These are phyloP conservation scores for Dactylellina sp. DNA, from an alignment of 2,329 filamentous ascomycete species.

Conservation along the genomic window DNA sequence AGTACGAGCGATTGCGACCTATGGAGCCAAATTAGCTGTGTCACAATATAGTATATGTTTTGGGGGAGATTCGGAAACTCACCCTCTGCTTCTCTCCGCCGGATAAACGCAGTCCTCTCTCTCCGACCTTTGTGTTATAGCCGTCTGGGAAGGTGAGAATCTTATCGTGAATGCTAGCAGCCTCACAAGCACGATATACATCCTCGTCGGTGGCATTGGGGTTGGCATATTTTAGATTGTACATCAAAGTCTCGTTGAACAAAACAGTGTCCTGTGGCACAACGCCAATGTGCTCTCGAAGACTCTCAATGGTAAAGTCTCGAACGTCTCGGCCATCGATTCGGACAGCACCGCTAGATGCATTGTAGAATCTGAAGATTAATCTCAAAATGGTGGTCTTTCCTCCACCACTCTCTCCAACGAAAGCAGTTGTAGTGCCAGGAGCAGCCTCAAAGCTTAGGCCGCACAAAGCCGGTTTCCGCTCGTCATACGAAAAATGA, in stretches of 20 bases:
- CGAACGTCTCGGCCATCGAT: conserved; percentile 87
- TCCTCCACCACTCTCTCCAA: conserved; percentile 94
- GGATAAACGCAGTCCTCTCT: conserved; percentile 85
- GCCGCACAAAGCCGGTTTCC: conserved; percentile 84
- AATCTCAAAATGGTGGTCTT: conserved; percentile 97
- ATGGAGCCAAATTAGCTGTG: conserved; percentile 1
- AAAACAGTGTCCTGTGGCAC: conserved; percentile 96
- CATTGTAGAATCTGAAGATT: conserved; percentile 96
- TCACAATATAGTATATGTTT: not conserved
- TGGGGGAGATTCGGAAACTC: not conserved
- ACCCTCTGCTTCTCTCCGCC: conserved; percentile 89
- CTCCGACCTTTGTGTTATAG: conserved; percentile 90
- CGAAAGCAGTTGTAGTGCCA: conserved; percentile 93
- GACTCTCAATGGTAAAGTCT: conserved; percentile 90
- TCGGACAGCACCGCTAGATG: conserved; percentile 80
- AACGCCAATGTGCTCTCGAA: conserved; percentile 90
- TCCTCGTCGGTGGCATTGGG: conserved; percentile 83
- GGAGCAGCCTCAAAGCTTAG: conserved; percentile 86
- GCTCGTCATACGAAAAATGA: conserved; percentile 87
- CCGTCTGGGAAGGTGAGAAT: conserved; percentile 88
- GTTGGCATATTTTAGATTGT: conserved; percentile 91
- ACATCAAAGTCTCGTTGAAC: conserved; percentile 95
- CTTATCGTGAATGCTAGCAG: conserved; percentile 91
- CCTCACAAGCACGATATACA: conserved; percentile 82
- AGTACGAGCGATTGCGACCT: conserved; percentile 88